Evolutionary conservation across 2,329 filamentous ascomycete species (phyloP), one percentile per base, ranked within the genome.

Genomic region (Fusarium sp.): DNA sequence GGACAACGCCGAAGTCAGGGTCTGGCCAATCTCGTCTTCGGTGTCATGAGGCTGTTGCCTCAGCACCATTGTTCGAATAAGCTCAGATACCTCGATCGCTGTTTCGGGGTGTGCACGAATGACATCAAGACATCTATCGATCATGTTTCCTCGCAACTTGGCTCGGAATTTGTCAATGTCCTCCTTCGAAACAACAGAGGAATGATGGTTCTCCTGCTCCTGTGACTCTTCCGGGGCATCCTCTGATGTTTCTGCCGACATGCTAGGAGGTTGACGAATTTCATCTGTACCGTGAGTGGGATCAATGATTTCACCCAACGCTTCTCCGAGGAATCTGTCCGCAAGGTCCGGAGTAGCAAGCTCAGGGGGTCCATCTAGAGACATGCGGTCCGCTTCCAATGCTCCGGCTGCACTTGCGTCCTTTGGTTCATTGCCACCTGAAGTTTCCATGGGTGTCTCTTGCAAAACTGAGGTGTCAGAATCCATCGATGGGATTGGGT

Each of bases 51-150:
- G 72, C 79, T 86, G 69, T 79, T 88, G 77, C 87, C 90, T 75
- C 76, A 87, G 71, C 82, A 91, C 88, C 24, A 94, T 91, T 5
- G 91, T 90, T 38, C 88, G 88, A 56, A 99, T 95, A 20, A 99
- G 85, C 74, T 98, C 95, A 0, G 94, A 89, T 46, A 99, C 85
- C 75, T 98, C 95, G 73, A 98, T 96, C 0, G 96, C 97, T 13
- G 95, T 90, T 71, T 93, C 90, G 15, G 95, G 91, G 72, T 98
- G 95, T 38, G 91, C 91, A 77, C 95, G 92, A 54, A 99, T 90
- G 34, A 98, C 90, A 74, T 98, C 95, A 22, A 99, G 84, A 69
- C 93, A 97, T 60, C 94, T 92, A 73, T 98, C 95, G 62, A 98
- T 95, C 56, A 98, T 81, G 58, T 93, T 91, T 20, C 88, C 85